Evolutionary conservation across 1,284 basidiomycete species (phyloP), one percentile per base, ranked within the genome.

Genomic region (Cryptococcus sp.): DNA sequence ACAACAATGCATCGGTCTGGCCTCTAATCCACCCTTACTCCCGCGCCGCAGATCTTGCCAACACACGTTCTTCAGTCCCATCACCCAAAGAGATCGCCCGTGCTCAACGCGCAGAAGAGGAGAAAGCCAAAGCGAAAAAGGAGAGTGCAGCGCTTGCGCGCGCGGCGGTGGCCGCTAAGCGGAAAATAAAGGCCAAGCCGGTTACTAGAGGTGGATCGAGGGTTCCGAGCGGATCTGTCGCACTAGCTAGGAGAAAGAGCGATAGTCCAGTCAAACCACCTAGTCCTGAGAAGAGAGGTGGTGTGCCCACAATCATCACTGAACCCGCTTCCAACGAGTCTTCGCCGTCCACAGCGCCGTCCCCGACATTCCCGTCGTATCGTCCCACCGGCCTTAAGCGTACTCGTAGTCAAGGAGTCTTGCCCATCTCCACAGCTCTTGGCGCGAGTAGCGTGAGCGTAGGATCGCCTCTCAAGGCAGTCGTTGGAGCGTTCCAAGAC

Each of bases 101-200:
- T 11, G 65, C 63, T 10, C 59, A 66, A 54, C 63, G 58, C 13
- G 57, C 58, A 22, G 65, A 67, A 52, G 62, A 66, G 53, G 67
- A 68, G 22, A 67, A 68, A 46, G 65, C 60, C 13, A 62, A 59
- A 38, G 61, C 65, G 50, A 68, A 66, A 55, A 65, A 67, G 54
- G 67, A 69, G 54, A 67, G 61, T 45, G 66, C 66, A 13, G 70
- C 68, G 10, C 54, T 61, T 23, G 70, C 68, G 17, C 55, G 68
- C 38, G 64, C 64, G 1, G 67, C 65, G 3, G 62, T 65, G 1
- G 68, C 68, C 11, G 55, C 53, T 4, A 65, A 65, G 50, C 39
- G 59, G 5, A 61, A 56, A 26, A 34, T 34, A 7, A 57, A 52
- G 51, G 48, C 39, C 34, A 44, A 43, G 40, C 45, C 49, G 38